Conservation (phyloP, 2,329 filamentous ascomycete species). For the Dryadomyces quercus-mongolicae region DNA sequence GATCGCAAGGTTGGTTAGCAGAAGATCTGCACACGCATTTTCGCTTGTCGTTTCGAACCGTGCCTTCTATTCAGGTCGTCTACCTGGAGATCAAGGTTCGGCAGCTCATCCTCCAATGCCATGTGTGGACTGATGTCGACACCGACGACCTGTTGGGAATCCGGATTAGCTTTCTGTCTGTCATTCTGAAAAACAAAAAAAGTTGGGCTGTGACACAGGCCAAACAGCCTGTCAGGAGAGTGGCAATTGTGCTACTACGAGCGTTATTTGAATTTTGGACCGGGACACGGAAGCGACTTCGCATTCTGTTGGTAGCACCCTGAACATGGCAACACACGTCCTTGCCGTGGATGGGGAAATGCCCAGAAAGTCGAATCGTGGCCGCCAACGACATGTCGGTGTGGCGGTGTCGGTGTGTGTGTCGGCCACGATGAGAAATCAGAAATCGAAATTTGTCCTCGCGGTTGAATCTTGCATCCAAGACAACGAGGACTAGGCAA, state of each 20-base stretch:
- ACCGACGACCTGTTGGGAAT: slow-evolving; percentile 45
- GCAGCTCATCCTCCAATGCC: slow-evolving; percentile 47
- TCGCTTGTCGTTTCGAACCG: slow-evolving; percentile 10
- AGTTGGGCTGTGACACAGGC: neutral
- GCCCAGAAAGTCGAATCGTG: neutral
- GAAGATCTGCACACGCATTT: neutral
- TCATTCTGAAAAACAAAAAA: neutral
- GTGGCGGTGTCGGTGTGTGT: neutral
- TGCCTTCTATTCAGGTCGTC: slow-evolving; percentile 59
- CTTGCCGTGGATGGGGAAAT: neutral
- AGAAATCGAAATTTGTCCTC: neutral
- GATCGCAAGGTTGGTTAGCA: neutral
- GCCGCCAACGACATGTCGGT: neutral
- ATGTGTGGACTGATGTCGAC: slow-evolving; percentile 62
- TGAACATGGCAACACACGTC: neutral
- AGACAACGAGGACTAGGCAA: neutral
- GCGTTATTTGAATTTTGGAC: neutral
- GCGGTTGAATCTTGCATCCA: neutral
- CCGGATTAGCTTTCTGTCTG: neutral
- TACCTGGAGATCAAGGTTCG: slow-evolving; percentile 59
- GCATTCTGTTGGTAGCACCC: neutral
- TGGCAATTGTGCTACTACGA: neutral
- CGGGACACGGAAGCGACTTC: neutral
- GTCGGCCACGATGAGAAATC: neutral
- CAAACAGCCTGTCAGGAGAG: too few relatives aligned